Evolutionary conservation across 192 early-diverging fungal species (phyloP).

Genomic region (Gamsiella multidivaricata): DNA sequence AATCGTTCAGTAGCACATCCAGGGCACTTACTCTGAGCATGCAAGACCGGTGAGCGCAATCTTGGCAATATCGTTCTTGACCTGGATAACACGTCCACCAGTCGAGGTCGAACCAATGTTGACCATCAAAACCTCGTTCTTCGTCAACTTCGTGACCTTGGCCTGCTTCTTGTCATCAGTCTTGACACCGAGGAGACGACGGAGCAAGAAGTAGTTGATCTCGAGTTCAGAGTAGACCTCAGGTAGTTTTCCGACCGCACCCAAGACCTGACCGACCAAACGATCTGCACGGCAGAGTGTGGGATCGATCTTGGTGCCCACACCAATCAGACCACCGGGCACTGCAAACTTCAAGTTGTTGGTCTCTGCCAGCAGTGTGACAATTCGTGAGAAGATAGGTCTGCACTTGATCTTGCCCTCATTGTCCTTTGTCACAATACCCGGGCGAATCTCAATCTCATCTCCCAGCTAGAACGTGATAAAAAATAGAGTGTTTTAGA

Average conservation of each 20-base stretch:
- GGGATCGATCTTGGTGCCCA: conserved; percentile 96
- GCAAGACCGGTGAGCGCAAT: conserved; percentile 89
- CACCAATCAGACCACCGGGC: conserved; percentile 98
- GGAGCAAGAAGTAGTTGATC: conserved; percentile 96
- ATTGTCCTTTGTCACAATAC: conserved; percentile 89
- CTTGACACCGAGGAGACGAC: conserved; percentile 95
- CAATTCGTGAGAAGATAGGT: conserved; percentile 90
- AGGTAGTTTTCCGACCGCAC: conserved; percentile 90
- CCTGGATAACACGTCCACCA: conserved; percentile 92
- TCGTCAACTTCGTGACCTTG: conserved; percentile 91
- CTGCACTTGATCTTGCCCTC: conserved; percentile 84
- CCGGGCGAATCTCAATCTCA: conserved; percentile 96
- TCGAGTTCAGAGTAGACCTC: conserved; percentile 95
- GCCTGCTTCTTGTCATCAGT: conserved; percentile 98
- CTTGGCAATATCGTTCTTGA: conserved; percentile 96
- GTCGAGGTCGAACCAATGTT: conserved; percentile 97
- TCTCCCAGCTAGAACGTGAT: conserved; percentile 78
- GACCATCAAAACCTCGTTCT: conserved; percentile 94
- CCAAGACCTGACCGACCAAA: conserved; percentile 95
- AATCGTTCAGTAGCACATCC: neutral
- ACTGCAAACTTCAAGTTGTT: conserved; percentile 97
- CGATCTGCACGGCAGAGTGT: conserved; percentile 96
- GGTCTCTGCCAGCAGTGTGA: conserved; percentile 86
- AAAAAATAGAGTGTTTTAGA: neutral
- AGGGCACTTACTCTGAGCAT: conserved; percentile 80